Evolutionary conservation across 1,284 basidiomycete species (phyloP), one percentile per base, ranked within the genome.

Genomic region (Malassezia psittaci): DNA sequence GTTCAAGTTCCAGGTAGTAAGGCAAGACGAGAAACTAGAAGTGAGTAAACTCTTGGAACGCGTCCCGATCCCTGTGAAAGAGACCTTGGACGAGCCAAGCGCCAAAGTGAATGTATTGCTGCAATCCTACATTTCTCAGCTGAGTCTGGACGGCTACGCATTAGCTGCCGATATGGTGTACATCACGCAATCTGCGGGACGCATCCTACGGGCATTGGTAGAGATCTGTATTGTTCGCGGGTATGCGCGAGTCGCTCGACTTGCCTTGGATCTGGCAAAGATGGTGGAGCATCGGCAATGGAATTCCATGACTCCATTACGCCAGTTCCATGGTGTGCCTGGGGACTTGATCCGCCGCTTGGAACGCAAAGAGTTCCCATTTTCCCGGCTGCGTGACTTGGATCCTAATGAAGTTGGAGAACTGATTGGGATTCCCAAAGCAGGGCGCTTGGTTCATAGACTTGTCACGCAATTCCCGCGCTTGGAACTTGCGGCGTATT

Each of bases 141-240:
- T 96, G 52, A 94, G 90, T 76, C 81, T 98, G 2, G 88, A 93
- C 59, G 90, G 88, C 78, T 98, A 96, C 72, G 91, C 91, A 7
- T 83, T 98, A 16, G 87, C 96, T 15, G 90, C 93, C 1, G 93
- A 98, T 75, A 98, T 98, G 94, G 91, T 96, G 5, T 96, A 90
- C 69, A 65, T 59, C 43, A 88, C 77, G 4, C 77, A 78, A 56
- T 77, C 77, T 15, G 77, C 77, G 7, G 77, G 77, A 12, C 71
- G 87, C 74, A 96, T 98, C 68, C 79, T 98, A 38, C 88, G 91
- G 16, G 93, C 94, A 13, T 87, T 99, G 74, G 98, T 94, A 65
- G 93, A 99, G 77, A 98, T 98, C 52, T 98, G 93, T 74, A 79
- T 96, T 60, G 96, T 94, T 78, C 84, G 91, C 54, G 93, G 93